Base-by-base conservation (phyloP, 148 eudicot genomes). In the Camellia granthamiana region DNA sequence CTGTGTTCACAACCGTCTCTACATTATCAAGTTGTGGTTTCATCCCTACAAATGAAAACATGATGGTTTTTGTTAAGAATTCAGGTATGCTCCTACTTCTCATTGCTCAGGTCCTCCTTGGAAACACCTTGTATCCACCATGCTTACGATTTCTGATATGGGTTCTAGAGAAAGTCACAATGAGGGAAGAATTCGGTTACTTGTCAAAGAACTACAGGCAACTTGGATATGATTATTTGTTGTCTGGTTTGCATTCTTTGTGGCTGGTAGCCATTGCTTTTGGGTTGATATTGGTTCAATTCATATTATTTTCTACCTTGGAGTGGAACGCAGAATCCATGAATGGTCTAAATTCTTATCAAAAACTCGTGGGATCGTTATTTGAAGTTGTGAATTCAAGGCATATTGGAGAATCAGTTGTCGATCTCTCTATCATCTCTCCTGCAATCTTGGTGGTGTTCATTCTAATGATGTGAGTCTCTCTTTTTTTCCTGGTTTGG, bases 21-120 rank as follows among this genome's bases (percentile, higher is more conserved):
- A 88, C 95, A 0, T 92, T 92, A 16, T 41, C 93, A 18, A 94
- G 88, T 61, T 87, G 93, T 61, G 98, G 98, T 3, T 94, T 84
- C 62, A 38, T 85, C 8, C 97, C 95, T 2, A 92, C 92, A 1
- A 90, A 92, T 59, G 98, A 94, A 65, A 92, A 90, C 85, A 91
- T 92, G 97, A 63, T 80, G 0, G 82, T 85, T 65, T 94, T 94
- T 60, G 84, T 79, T 52, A 85, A 84, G 61, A 90, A 94, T 66
- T 77, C 97, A 3, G 97, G 94, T 1, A 84, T 94, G 0, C 85
- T 91, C 0, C 83, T 92, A 15, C 79, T 94, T 19, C 56, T 92
- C 64, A 78, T 92, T 64, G 90, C 98, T 11, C 95, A 83, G 59
- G 7, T 86, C 55, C 90, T 92, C 38, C 68, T 88, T 1, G 98